Conservation (phyloP, 202 grass and related monocot species). For the Alloteropsis angusta region DNA sequence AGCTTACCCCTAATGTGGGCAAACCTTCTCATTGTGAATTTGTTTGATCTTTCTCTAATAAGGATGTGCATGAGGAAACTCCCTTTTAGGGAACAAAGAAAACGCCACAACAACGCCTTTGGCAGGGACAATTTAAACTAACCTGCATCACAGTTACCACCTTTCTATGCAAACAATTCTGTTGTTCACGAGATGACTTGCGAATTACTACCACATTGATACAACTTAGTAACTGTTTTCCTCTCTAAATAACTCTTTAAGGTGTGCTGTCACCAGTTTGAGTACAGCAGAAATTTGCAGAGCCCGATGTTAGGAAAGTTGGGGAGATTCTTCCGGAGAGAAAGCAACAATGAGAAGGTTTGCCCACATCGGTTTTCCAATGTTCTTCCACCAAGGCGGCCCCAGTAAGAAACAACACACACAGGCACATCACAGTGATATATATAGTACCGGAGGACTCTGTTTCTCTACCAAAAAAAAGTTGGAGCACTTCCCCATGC, state of each 20-base stretch:
- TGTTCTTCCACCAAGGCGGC: slow-evolving; percentile 24
- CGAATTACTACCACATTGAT: background rate
- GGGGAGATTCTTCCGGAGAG: slow-evolving; percentile 26
- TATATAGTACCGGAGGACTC: background rate
- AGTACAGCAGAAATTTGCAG: background rate
- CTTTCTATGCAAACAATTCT: background rate
- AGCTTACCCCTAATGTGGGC: background rate
- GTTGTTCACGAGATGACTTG: background rate
- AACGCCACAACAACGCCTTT: background rate
- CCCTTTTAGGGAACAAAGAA: background rate
- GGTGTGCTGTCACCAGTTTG: background rate
- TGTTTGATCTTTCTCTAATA: background rate
- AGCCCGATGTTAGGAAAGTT: background rate
- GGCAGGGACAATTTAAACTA: background rate
- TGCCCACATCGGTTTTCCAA: slow-evolving; percentile 27
- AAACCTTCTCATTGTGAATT: background rate
- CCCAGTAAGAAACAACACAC: slow-evolving; percentile 19
- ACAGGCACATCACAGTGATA: slow-evolving; percentile 2
- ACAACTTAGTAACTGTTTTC: background rate
- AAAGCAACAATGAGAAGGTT: slow-evolving; percentile 33
- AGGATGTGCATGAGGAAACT: background rate
- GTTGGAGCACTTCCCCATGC: slow-evolving; percentile 31
- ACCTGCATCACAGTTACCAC: background rate
- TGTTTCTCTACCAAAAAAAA: slow-evolving; percentile 3
- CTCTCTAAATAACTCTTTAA: background rate